Evolutionary conservation across 148 eudicot species (phyloP), one percentile per base, ranked within the genome.

Genomic region (Vaccinium macrocarpon): DNA sequence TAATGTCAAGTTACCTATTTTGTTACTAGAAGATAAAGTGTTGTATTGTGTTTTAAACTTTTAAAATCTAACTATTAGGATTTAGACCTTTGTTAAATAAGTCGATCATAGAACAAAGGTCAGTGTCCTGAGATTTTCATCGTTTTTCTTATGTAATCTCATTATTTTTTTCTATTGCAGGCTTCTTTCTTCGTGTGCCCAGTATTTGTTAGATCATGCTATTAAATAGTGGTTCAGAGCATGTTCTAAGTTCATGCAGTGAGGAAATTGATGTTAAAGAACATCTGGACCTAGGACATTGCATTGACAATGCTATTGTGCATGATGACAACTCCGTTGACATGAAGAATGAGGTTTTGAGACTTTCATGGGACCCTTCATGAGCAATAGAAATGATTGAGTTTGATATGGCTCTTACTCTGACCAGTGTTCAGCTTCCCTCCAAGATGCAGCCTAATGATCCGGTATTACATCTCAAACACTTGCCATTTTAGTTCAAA

Each of bases 111-210:
- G 73, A 68, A 25, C 15, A 12, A 25, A 42, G 46, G n/a, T 61
- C 25, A 21, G 21, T 21, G 6, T 59, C 21, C 16, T 16, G 9
- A 57, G 23, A 57, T 19, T 57, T 5, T 19, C 23, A 59, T 59
- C 64, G 1, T 6, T 5, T 21, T 62, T 62, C 68, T 62, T 62
- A 9, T n/a, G 27, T 62, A 7, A 16, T 62, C 27, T 62, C 68
- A 62, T 21, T n/a, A 42, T 25, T 62, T 29, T 21, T 48, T 61
- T 25, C 76, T 78, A 73, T 55, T 86, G 85, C 91, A 92, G 93
- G 91, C 88, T 52, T 84, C 93, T 18, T 88, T 88, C 84, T 90
- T 92, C 25, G 83, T 89, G 1, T 92, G 93, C 85, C 89, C 91
- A 81, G 78, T 90, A 18, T 87, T 92, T 78, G 85, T 83, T 25